Percentiles rank a stretch among this genome's conserved stretches.
Conservation (phyloP, 345 rosid genomes). For the Adansonia digitata region DNA sequence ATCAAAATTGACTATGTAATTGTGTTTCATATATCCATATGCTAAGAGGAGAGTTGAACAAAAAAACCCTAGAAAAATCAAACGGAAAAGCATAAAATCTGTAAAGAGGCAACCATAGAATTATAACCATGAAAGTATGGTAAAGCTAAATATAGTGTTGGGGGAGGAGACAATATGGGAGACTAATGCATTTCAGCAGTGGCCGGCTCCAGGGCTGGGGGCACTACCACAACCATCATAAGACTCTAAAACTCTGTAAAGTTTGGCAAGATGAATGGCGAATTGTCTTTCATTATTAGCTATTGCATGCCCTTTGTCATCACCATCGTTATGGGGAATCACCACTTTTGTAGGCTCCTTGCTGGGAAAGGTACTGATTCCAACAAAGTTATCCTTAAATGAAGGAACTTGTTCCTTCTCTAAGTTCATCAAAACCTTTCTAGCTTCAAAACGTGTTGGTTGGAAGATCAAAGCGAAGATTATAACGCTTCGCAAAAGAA, state of each 20-base stretch:
- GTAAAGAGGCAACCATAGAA: background rate
- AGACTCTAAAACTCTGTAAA: background rate
- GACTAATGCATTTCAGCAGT: background rate
- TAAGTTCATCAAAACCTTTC: background rate
- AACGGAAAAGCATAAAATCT: background rate
- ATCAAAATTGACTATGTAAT: no score
- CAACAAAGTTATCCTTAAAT: background rate
- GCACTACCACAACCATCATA: no score
- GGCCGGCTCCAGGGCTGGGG: slow-evolving; percentile 9
- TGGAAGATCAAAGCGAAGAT: background rate
- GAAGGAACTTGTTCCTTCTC: background rate
- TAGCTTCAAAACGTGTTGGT: slow-evolving; percentile 1
- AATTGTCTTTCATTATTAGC: background rate
- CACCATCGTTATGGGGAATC: background rate
- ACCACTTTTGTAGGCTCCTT: background rate
- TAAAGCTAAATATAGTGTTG: background rate
- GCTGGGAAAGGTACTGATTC: background rate
- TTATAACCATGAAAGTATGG: background rate
- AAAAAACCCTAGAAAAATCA: background rate
- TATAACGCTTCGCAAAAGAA: background rate
- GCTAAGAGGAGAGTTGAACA: no score
- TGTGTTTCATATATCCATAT: no score
- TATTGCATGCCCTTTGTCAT: background rate
- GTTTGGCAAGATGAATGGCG: slow-evolving; percentile 3
- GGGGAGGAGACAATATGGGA: background rate